Evolutionary conservation across 306 rosid genomes (phyloP), one percentile per base, ranked within the genome.

Genomic region (Ceratonia siliqua): DNA sequence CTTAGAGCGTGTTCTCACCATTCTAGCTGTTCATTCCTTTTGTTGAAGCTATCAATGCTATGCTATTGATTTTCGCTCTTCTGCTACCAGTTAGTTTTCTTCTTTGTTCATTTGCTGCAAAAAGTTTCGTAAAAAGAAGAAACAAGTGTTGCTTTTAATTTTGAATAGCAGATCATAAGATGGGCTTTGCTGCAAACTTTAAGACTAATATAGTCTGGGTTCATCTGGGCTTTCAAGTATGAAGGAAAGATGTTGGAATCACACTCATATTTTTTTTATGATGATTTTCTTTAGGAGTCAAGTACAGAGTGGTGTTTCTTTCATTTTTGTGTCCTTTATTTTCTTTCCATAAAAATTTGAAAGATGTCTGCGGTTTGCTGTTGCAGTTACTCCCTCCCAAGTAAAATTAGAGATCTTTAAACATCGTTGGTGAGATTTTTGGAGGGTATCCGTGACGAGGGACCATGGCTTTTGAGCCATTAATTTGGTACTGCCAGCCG

Each of bases 401-500:
- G 54, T 15, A 30, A 13, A 35, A 56, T 36, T 46, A 27, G 59
- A 55, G 71, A 25, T 27, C 8, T 53, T 45, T 2, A 17, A 73
- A 30, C 54, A 50, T 72, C 62, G 42, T 59, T 77, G 66, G 66
- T 39, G 68, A 33, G 54, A 46, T 49, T 62, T 46, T 42, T 17
- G 56, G 33, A 33, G 39, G 48, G 41, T 33, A 39, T 38, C 5
- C 13, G 76, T 74, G 30, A 41, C 13, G 45, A 62, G 35, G 76
- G 77, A 72, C 22, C 52, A 68, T 91, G 97, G 86, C 72, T 52
- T 82, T 86, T 54, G 79, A 89, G 35, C 85, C 89, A 30, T 77
- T 93, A 35, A 78, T 56, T 74, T 93, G 98, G 96, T 93, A 87
- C 57, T 93, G 98, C 81, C 80, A 79, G 56, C 97, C 98, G 22